These are phyloP conservation scores for Paraphaeosphaeria sporulosa DNA, from an alignment of 2,329 filamentous ascomycete species.

Conservation along the genomic window DNA sequence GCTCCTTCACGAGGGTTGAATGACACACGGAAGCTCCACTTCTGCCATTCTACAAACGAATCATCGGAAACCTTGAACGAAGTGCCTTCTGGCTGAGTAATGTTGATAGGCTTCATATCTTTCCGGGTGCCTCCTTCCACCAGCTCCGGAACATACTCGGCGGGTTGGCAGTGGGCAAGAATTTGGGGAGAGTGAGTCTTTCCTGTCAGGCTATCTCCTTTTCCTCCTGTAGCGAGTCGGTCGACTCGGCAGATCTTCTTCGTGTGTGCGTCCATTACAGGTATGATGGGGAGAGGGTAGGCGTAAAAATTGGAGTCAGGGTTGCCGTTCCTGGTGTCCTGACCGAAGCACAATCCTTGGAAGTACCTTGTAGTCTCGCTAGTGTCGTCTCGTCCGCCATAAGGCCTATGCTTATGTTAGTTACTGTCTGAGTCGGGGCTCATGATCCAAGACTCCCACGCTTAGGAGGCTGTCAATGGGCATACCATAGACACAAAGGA, in stretches of 20 bases:
- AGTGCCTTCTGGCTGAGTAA: constrained; percentile 74
- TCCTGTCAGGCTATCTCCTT: constrained; percentile 45
- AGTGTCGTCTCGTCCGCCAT: constrained; percentile 60
- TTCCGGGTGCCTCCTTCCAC: constrained; percentile 47
- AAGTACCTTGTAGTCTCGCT: constrained; percentile 61
- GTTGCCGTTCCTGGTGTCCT: constrained; percentile 56
- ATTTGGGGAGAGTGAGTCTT: constrained; percentile 49
- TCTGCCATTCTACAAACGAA: constrained; percentile 56
- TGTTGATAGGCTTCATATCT: constrained; percentile 71
- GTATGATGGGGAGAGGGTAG: constrained; percentile 49
- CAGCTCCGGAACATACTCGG: constrained; percentile 59
- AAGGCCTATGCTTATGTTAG: constrained; percentile 47
- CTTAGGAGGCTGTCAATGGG: too few species aligned
- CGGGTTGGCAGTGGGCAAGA: constrained; percentile 58
- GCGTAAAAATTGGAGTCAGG: constrained; percentile 51
- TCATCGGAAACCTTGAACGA: constrained; percentile 66
- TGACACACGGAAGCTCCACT: constrained; percentile 53
- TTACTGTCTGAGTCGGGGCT: background rate
- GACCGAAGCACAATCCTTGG: constrained; percentile 63
- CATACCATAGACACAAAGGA: too few species aligned
- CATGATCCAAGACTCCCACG: too few species aligned
- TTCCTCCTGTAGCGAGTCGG: constrained; percentile 48
- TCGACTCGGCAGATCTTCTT: constrained; percentile 47
- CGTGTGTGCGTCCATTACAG: constrained; percentile 47
- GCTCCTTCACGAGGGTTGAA: constrained; percentile 63